Base-by-base conservation (phyloP, 1,284 basidiomycete genomes). In the Waitea zeae region DNA sequence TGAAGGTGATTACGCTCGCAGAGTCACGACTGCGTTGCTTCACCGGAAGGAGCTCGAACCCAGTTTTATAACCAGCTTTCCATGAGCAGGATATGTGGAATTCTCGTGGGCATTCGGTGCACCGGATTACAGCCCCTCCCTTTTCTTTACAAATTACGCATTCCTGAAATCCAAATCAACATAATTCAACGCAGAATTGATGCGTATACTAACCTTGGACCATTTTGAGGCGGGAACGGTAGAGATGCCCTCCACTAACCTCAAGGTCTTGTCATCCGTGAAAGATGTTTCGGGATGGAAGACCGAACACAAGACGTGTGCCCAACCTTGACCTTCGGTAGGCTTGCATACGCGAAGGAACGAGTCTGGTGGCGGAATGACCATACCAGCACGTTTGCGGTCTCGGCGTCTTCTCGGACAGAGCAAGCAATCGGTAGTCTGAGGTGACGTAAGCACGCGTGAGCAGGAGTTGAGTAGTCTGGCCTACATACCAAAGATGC, bases 1-100 rank as follows among this genome's bases (percentile, higher is more conserved):
- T 86, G 62, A 95, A 96, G n/a, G 72, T 76, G 17, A 77, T 68
- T 5, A 70, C 67, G 1, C 65, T n/a, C n/a, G n/a, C n/a, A n/a
- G n/a, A 61, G 34, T 80, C 76, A 35, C 76, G 64, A 36, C 73
- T 66, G 36, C 68, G 76, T 36, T 69, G 70, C 54, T 87, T 86
- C 17, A 81, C 84, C 31, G 80, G 69, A 43, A 78, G 73, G 31
- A 96, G 70, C 56, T 95, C 88, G 52, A 97, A 96, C 13, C 83
- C 89, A 43, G 97, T 83, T 43, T 67, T 77, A 56, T 78, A 74
- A 0, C 78, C 79, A 15, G 74, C 62, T 36, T 66, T 68, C 81
- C 82, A 95, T 9, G 89, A 93, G 50, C 93, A 98, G 0, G 84
- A 80, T 7, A 80, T 67, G 53, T 98, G 93, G 51, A 79, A 90